Percentiles rank a stretch among this genome's conserved stretches.
These are phyloP conservation scores for Pleurotus platypus DNA, from an alignment of 768 basidiomycete species.

Conservation along the genomic window DNA sequence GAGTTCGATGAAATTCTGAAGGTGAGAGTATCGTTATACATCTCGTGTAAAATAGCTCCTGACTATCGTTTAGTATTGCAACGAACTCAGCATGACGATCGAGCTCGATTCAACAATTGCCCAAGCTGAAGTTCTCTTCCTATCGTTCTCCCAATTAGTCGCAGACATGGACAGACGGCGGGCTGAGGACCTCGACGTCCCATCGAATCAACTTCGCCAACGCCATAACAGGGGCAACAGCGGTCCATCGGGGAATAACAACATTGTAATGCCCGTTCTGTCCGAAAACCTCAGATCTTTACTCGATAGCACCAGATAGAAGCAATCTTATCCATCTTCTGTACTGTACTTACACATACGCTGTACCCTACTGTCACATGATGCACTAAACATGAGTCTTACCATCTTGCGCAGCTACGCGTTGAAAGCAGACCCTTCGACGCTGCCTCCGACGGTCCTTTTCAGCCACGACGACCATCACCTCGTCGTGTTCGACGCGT, in stretches of 20 bases:
- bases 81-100: constrained; percentile 94
- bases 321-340: not conserved
- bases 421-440: constrained; percentile 35
- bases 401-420: constrained; percentile 65
- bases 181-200: constrained; percentile 49
- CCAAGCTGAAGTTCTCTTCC: constrained; percentile 95
- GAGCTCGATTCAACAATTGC: constrained; percentile 94
- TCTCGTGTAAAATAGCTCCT: constrained; percentile 3
- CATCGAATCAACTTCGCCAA: constrained; percentile 27
- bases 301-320: constrained; percentile 39
- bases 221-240: constrained; percentile 7
- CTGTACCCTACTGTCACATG: not conserved
- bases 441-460: constrained; percentile 57
- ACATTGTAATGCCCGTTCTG: constrained; percentile 43
- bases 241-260: constrained; percentile 14
- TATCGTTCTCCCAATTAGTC: constrained; percentile 85
- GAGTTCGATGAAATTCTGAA: constrained; percentile 89
- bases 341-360: not conserved
- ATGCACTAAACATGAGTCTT: constrained; percentile 28
- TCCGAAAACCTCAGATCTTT: constrained; percentile 64
- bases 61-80: constrained; percentile 63
- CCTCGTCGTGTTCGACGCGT: constrained; percentile 71
- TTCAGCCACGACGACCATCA: constrained; percentile 52
- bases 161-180: constrained; percentile 84
- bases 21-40: constrained; percentile 27